Base-by-base conservation (phyloP, 1,284 basidiomycete species). In the Ustilago loliicola region DNA sequence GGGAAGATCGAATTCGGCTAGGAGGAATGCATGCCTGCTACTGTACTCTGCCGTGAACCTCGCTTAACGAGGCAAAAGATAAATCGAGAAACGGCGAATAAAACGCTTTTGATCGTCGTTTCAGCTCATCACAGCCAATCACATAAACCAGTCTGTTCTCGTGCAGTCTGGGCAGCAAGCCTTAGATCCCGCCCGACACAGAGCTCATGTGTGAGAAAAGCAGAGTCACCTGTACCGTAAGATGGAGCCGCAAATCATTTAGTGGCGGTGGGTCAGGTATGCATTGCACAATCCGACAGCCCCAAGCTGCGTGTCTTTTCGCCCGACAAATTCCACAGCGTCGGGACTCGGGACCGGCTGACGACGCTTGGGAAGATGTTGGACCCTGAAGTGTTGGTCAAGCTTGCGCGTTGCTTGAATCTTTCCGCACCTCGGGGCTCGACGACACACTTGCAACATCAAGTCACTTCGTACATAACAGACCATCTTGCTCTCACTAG, bases 241-340 rank as follows among this genome's bases (percentile, higher is more conserved):
- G 42, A 8, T 4, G 38, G 48, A 27, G 48, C 10, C 13, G 15
- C 23, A 13, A 29, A 50, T 17, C 40, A 45, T 19, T 3, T 21
- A 15, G 53, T 29, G n/a, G 15, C 17, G 54, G n/a, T 40, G 36
- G 23, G 21, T 30, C 9, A 21, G 40, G 34, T 19, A 66, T 61
- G 59, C 50, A 68, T 68, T 21, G 66, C 66, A 62, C 66, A 68
- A 68, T 62, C 59, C 30, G 66, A 61, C 66, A 48, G 48, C 19
- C 47, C 19, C n/a, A 21, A 9, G 23, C 48, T 52, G 66, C 42
- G 25, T 32, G 45, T 38, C 19, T n/a, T 66, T 17, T 54, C 53
- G 58, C 27, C 60, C 63, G 66, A 48, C 21, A 40, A 29, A 15
- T 11, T n/a, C 9, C 19, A 34, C 0, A 2, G 2, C 8, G 5